Evolutionary conservation across 768 basidiomycete genomes (phyloP).

Genomic region (Macrocybe gigantea): DNA sequence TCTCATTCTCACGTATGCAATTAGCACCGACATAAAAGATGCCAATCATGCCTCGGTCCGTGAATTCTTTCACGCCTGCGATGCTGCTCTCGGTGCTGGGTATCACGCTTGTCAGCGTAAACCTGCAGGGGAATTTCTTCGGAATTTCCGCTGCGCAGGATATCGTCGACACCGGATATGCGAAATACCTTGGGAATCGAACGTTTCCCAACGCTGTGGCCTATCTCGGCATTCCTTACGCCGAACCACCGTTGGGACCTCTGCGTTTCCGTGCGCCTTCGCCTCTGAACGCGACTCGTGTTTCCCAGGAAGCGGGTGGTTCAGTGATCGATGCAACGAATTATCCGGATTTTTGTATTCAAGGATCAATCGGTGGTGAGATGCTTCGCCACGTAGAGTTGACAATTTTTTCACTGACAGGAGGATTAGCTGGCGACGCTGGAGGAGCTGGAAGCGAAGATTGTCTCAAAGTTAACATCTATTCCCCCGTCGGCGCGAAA

Average conservation of each 20-base stretch:
- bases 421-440: no score
- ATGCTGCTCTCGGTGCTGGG: neutral
- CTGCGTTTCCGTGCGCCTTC: slow-evolving; percentile 47
- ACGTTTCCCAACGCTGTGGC: slow-evolving; percentile 48
- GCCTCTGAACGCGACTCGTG: slow-evolving; percentile 42
- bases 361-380: slow-evolving; percentile 46
- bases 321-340: slow-evolving; percentile 42
- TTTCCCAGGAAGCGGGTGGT: slow-evolving; percentile 28
- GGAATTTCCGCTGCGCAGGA: slow-evolving; percentile 1
- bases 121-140: slow-evolving; percentile 6
- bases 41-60: no score
- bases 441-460: slow-evolving; percentile 66
- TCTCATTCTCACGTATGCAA: no score
- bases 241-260: slow-evolving; percentile 50
- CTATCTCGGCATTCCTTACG: slow-evolving; percentile 55
- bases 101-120: slow-evolving; percentile 5
- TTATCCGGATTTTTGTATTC: slow-evolving; percentile 56
- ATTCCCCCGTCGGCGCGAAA: slow-evolving; percentile 44
- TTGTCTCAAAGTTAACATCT: slow-evolving; percentile 63
- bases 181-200: slow-evolving; percentile 48
- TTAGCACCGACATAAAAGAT: no score
- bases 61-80: neutral
- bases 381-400: neutral
- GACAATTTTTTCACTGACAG: neutral
- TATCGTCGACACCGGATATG: slow-evolving; percentile 54